Percentiles rank a stretch among this genome's conserved stretches.
phyloP scores from a whole-genome alignment of 2,329 filamentous ascomycete genomes.

The Colletotrichum agaves region DNA sequence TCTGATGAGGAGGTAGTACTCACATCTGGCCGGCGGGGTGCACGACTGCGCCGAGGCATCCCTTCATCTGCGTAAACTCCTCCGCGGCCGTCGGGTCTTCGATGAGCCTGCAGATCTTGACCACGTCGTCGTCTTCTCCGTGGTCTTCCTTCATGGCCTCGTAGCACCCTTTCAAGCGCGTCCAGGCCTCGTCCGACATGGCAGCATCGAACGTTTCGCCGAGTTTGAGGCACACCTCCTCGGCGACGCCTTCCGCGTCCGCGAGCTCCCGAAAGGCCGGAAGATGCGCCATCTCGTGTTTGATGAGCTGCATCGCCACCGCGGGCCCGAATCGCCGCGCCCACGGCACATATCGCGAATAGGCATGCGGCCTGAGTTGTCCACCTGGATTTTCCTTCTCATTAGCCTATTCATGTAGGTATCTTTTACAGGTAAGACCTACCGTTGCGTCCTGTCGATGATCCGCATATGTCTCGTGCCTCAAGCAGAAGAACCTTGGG shows the following conservation, averaged over 20 bases:
- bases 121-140: not conserved
- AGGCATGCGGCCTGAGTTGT: conserved; percentile 40
- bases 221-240: conserved; percentile 1
- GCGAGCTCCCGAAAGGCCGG: conserved; percentile 15
- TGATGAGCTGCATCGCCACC: conserved; percentile 40
- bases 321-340: conserved; percentile 38
- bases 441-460: conserved; percentile 52
- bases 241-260: not conserved
- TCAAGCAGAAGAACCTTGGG: conserved; percentile 48
- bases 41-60: not conserved
- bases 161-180: conserved; percentile 3
- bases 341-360: conserved; percentile 38
- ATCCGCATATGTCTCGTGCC: conserved; percentile 49
- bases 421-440: not conserved
- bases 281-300: conserved; percentile 40
- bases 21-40: conserved; percentile 12
- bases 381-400: not conserved
- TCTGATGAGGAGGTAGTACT: not conserved
- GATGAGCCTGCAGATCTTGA: not conserved
- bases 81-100: not conserved
- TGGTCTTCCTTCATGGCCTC: conserved; percentile 4
- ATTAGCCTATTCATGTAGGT: too few species aligned
- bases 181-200: not conserved
- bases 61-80: conserved; percentile 15
- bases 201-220: conserved; percentile 7